These are phyloP conservation scores for Teunomyces tritomae DNA, from an alignment of 805 yeast species.

Conservation along the genomic window DNA sequence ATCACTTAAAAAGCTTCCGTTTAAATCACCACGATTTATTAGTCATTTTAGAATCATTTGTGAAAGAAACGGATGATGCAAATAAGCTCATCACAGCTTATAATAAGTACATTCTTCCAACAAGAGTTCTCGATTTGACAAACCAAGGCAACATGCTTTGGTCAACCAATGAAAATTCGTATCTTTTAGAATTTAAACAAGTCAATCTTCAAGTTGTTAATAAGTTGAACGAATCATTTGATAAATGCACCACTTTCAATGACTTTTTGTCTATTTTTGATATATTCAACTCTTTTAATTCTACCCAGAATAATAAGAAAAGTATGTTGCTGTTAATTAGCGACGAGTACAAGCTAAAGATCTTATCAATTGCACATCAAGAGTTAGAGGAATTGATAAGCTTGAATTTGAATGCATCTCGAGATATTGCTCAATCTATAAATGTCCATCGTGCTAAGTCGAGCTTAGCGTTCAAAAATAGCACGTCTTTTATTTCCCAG, in stretches of 20 bases:
- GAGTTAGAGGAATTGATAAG: conserved; percentile 23
- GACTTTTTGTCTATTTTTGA: conserved; percentile 27
- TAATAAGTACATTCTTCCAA: conserved; percentile 25
- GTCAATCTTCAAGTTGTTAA: conserved; percentile 20
- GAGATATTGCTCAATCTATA: background rate
- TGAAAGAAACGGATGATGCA: conserved; percentile 9
- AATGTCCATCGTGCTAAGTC: background rate
- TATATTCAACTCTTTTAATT: conserved; percentile 16
- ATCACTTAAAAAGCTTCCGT: conserved; percentile 46
- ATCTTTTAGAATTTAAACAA: conserved; percentile 17
- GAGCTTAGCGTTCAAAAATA: background rate
- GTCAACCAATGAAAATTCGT: conserved; percentile 26
- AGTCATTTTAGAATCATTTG: conserved; percentile 25
- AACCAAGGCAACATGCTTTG: conserved; percentile 29
- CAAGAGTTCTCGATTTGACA: conserved; percentile 32
- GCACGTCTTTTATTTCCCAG: conserved; percentile 1
- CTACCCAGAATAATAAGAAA: conserved; percentile 5
- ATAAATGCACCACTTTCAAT: conserved; percentile 21
- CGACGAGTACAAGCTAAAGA: conserved; percentile 34
- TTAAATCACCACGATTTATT: conserved; percentile 50
- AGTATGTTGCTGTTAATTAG: conserved; percentile 26
- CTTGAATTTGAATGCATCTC: conserved; percentile 5
- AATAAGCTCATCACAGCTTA: conserved; percentile 26
- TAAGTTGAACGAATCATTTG: conserved; percentile 25
- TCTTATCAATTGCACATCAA: conserved; percentile 25